Conservation (phyloP, 2,329 filamentous ascomycete species). For the Cladophialophora chaetospira region DNA sequence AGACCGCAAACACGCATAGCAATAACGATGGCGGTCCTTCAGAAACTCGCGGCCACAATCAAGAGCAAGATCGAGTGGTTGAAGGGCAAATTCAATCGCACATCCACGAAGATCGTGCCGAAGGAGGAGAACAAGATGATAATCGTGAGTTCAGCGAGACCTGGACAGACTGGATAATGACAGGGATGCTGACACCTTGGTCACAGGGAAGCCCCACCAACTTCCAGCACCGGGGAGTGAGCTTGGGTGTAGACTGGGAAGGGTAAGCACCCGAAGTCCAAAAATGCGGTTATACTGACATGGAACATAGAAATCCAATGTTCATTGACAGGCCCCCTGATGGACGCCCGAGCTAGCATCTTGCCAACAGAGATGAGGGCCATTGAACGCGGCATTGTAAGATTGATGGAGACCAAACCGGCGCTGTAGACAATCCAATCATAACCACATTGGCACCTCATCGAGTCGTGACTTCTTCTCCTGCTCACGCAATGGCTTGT, state of each 20-base stretch:
- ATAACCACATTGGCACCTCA: conserved; percentile 48
- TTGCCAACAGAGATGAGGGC: not conserved
- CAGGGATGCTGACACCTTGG: not conserved
- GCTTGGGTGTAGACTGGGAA: conserved; percentile 38
- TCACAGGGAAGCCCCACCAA: conserved; percentile 45
- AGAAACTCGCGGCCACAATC: conserved; percentile 2
- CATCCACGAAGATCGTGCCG: conserved; percentile 13
- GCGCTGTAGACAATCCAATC: conserved; percentile 34
- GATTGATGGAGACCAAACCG: conserved; percentile 1
- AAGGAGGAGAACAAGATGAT: conserved; percentile 12
- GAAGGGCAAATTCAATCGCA: conserved; percentile 1
- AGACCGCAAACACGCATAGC: not conserved
- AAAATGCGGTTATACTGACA: not conserved
- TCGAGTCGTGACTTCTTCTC: conserved; percentile 42
- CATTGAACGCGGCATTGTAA: not conserved
- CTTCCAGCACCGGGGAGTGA: conserved; percentile 47
- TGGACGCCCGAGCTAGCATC: too few species aligned
- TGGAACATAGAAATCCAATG: conserved; percentile 12
- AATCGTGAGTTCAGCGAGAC: conserved; percentile 12
- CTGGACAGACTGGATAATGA: conserved; percentile 28
- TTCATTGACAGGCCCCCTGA: conserved; percentile 24
- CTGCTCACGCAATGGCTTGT: conserved; percentile 7
- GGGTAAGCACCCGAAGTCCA: conserved; percentile 36
- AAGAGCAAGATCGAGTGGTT: conserved; percentile 21
- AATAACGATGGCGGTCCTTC: conserved; percentile 11